A percentile compares a stretch with the other conserved stretches of the same genome.
These are phyloP conservation scores for Hypoxylon sp. DNA, from an alignment of 2,329 filamentous ascomycete genomes.

Conservation along the genomic window DNA sequence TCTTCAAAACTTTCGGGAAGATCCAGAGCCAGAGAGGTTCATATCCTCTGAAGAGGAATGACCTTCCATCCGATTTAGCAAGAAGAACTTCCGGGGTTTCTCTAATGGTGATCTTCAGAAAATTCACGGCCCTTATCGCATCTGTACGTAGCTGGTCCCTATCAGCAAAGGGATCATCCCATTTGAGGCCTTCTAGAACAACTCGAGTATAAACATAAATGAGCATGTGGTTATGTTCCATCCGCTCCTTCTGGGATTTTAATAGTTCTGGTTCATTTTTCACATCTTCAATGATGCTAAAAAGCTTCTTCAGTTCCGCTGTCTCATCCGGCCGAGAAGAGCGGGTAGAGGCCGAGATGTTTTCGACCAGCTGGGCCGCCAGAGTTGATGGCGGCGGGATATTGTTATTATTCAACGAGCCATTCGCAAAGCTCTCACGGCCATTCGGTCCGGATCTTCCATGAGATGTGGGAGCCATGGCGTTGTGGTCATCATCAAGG, in stretches of 20 bases:
- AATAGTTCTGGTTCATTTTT: slow-evolving; percentile 69
- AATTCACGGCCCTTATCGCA: slow-evolving; percentile 80
- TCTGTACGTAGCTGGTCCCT: slow-evolving; percentile 70
- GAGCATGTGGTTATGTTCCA: slow-evolving; percentile 85
- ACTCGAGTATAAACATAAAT: slow-evolving; percentile 87
- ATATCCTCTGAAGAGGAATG: slow-evolving; percentile 67
- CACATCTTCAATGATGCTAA: slow-evolving; percentile 68
- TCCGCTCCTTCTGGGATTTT: slow-evolving; percentile 74
- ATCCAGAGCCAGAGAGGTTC: slow-evolving; percentile 78
- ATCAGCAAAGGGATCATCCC: slow-evolving; percentile 78
- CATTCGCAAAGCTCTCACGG: slow-evolving; percentile 48
- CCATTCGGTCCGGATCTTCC: slow-evolving; percentile 49
- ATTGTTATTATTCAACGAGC: slow-evolving; percentile 44
- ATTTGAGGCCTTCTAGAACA: slow-evolving; percentile 78
- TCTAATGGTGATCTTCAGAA: slow-evolving; percentile 80
- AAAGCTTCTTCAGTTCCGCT: slow-evolving; percentile 81
- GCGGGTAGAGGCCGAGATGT: slow-evolving; percentile 76
- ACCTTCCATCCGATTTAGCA: slow-evolving; percentile 58
- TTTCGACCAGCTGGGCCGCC: slow-evolving; percentile 88
- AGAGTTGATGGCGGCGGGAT: slow-evolving; percentile 81
- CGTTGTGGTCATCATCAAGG: slow-evolving; percentile 20
- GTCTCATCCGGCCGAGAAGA: slow-evolving; percentile 76
- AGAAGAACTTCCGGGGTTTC: slow-evolving; percentile 80
- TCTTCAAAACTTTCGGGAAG: slow-evolving; percentile 70
- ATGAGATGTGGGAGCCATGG: slow-evolving; percentile 54